Conservation (phyloP, 148 eudicot genomes). For the Fagopyrum esculentum region DNA sequence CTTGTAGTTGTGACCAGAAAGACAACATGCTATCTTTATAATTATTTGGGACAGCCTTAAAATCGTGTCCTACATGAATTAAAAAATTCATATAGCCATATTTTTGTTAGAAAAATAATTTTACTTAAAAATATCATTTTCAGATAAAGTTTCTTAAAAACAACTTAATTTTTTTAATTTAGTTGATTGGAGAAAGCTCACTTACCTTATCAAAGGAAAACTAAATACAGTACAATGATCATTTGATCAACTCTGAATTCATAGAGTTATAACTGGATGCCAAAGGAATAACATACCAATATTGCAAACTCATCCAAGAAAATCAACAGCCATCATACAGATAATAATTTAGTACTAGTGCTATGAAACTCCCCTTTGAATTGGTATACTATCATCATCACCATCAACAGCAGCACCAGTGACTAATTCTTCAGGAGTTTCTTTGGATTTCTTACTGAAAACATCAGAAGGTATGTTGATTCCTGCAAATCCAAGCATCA, state of each 20-base stretch:
- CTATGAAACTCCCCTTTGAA: constrained; percentile 2
- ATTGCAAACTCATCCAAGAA: constrained; percentile 7
- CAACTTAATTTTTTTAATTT: not conserved
- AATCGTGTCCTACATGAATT: too few relatives aligned
- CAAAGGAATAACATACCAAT: not conserved
- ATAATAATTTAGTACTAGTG: not conserved
- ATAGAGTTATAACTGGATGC: not conserved
- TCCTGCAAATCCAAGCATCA: constrained; percentile 82
- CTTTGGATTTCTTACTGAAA: constrained; percentile 30
- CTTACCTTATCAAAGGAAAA: too few relatives aligned
- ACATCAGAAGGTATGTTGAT: constrained; percentile 70
- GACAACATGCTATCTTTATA: too few relatives aligned
- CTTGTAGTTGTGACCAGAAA: too few relatives aligned
- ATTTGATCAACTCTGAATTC: not conserved
- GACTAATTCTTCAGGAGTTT: constrained; percentile 33
- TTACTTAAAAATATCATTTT: too few relatives aligned
- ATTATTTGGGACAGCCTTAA: too few relatives aligned
- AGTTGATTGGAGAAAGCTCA: too few relatives aligned
- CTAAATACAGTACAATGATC: not conserved
- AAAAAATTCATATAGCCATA: too few relatives aligned
- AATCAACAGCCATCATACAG: not conserved
- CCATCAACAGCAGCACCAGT: not conserved
- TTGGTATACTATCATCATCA: not conserved
- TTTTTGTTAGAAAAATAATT: too few relatives aligned
- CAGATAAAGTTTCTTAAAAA: too few relatives aligned